Conservation (phyloP, 495 filamentous ascomycete genomes). For the Glonium stellatum region DNA sequence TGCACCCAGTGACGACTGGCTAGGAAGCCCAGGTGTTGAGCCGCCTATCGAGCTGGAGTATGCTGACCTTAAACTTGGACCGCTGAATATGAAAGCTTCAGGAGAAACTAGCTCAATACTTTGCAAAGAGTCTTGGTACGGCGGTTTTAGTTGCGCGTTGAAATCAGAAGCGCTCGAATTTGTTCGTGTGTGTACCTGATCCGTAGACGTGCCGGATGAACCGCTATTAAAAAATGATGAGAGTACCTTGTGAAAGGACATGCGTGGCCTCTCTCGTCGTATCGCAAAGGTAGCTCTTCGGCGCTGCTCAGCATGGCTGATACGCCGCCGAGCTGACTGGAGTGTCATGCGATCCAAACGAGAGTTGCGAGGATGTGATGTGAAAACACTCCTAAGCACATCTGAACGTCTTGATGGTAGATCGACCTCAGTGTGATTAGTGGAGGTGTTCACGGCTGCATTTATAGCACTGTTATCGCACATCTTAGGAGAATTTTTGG, state of each 20-base stretch:
- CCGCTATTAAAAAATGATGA: conserved; percentile 15
- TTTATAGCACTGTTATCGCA: conserved; percentile 1
- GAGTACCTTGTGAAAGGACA: conserved; percentile 12
- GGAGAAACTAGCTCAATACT: conserved; percentile 30
- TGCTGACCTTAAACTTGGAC: conserved; percentile 22
- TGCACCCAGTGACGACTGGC: background rate
- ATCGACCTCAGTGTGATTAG: background rate
- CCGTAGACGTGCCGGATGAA: background rate
- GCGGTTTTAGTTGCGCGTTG: background rate
- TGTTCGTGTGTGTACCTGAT: background rate
- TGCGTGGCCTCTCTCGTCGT: conserved; percentile 11
- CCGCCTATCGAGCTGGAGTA: conserved; percentile 11
- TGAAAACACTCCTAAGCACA: conserved; percentile 11
- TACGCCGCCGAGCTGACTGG: background rate
- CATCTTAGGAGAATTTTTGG: background rate
- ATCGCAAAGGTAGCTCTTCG: conserved; percentile 10
- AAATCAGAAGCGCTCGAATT: conserved; percentile 16
- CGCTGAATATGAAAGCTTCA: conserved; percentile 28
- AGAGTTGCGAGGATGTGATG: background rate
- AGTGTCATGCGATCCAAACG: background rate
- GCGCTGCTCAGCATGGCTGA: conserved; percentile 10
- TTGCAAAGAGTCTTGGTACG: conserved; percentile 8
- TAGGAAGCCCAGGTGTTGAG: conserved; percentile 16
- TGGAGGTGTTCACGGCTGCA: background rate
- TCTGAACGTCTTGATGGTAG: conserved; percentile 9